Percentiles rank a stretch among this genome's conserved stretches.
phyloP scores from a whole-genome alignment of 2,329 filamentous ascomycete genomes.

The Helotiales sp. region DNA sequence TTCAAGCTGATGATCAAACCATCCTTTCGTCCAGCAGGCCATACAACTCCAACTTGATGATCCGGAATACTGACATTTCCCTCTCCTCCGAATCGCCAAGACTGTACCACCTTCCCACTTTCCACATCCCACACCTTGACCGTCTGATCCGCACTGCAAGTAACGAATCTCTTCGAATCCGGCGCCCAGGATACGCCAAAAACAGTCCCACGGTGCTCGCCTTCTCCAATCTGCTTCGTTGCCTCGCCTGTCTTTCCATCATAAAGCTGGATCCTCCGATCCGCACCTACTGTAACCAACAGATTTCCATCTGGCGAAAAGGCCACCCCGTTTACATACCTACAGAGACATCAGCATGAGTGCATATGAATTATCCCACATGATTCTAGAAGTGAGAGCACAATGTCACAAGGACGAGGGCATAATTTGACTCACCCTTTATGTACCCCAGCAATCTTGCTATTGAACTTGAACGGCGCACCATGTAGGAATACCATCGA shows the following conservation, averaged over 20 bases:
- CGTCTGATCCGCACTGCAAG: slow-evolving; percentile 90
- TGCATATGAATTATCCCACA: too few species aligned
- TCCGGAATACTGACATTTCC: slow-evolving; percentile 70
- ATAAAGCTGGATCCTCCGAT: slow-evolving; percentile 89
- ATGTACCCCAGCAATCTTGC: slow-evolving; percentile 76
- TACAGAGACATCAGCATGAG: too few species aligned
- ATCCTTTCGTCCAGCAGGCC: slow-evolving; percentile 79
- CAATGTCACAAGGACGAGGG: too few species aligned
- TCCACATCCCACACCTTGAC: slow-evolving; percentile 94
- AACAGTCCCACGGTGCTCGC: slow-evolving; percentile 89
- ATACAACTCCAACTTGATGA: slow-evolving; percentile 94
- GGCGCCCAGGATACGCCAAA: slow-evolving; percentile 88
- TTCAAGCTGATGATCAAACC: slow-evolving; percentile 88
- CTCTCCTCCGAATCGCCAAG: slow-evolving; percentile 81
- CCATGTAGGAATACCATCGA: slow-evolving; percentile 91
- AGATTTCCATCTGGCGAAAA: slow-evolving; percentile 86
- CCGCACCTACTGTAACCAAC: slow-evolving; percentile 88
- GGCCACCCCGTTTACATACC: slow-evolving; percentile 81
- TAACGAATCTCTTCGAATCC: slow-evolving; percentile 84
- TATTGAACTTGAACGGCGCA: slow-evolving; percentile 93
- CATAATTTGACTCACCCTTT: too few species aligned
- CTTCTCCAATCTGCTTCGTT: slow-evolving; percentile 73
- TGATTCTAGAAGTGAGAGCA: too few species aligned
- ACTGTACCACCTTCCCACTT: slow-evolving; percentile 72
- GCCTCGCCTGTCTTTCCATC: slow-evolving; percentile 94